Evolutionary conservation across 208 protist species (phyloP).

Genomic region (Leishmania lainsoni): DNA sequence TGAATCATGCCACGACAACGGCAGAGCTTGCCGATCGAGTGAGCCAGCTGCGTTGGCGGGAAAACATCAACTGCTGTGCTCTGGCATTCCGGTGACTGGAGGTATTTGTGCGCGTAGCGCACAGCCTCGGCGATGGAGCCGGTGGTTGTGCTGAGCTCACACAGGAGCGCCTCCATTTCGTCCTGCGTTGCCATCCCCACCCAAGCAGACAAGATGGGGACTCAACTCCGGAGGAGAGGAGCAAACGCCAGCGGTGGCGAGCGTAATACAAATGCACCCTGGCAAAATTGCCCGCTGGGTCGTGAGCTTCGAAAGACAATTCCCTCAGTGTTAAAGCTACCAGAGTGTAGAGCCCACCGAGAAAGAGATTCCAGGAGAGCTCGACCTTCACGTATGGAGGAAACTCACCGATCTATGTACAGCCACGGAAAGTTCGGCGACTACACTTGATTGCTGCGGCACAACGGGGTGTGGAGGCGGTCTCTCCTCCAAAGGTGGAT

Average conservation of each 20-base stretch:
- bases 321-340: too few relatives aligned
- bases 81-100: conserved; percentile 11
- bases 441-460: background rate
- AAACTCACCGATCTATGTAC: background rate
- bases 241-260: background rate
- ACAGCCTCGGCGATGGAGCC: conserved; percentile 39
- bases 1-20: conserved; percentile 87
- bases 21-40: conserved; percentile 36
- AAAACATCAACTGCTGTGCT: conserved; percentile 43
- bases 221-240: background rate
- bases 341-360: background rate
- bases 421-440: background rate
- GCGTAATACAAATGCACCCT: too few relatives aligned
- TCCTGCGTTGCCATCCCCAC: conserved; percentile 28
- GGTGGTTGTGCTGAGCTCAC: conserved; percentile 28
- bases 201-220: background rate
- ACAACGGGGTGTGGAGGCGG: background rate
- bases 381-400: too few relatives aligned
- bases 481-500: background rate
- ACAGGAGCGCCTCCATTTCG: conserved; percentile 38
- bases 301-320: background rate
- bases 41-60: conserved; percentile 23
- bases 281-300: background rate
- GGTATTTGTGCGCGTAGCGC: conserved; percentile 25
- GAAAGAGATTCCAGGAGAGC: background rate